A percentile compares a stretch with the other conserved stretches of the same genome.
Conservation (phyloP, 148 eudicot species). For the Arbutus unedo region DNA sequence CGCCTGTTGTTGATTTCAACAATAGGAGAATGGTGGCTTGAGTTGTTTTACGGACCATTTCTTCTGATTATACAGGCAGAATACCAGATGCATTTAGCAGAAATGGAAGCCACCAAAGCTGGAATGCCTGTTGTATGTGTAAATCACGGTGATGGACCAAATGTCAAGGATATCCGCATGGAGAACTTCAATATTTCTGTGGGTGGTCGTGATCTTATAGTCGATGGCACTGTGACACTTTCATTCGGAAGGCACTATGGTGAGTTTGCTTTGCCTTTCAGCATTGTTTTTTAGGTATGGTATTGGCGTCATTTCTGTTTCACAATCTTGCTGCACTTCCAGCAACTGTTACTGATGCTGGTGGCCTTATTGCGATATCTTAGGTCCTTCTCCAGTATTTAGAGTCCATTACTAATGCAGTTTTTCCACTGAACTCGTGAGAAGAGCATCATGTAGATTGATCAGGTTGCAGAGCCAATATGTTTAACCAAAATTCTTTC, state of each 20-base stretch:
- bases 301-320: neutral
- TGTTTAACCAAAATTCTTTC: neutral
- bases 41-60: slow-evolving; percentile 9
- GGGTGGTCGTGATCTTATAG: slow-evolving; percentile 95
- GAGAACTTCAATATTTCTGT: slow-evolving; percentile 89
- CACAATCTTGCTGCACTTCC: slow-evolving; percentile 1
- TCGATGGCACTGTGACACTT: slow-evolving; percentile 79
- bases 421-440: neutral
- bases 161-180: slow-evolving; percentile 84
- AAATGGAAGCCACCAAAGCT: slow-evolving; percentile 96
- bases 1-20: neutral
- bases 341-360: neutral
- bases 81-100: slow-evolving; percentile 76
- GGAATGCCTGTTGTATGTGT: slow-evolving; percentile 91
- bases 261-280: slow-evolving; percentile 31
- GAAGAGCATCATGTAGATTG: neutral
- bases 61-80: slow-evolving; percentile 50
- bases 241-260: slow-evolving; percentile 96
- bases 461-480: neutral
- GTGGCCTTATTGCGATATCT: neutral
- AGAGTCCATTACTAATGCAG: neutral
- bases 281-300: neutral
- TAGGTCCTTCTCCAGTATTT: neutral
- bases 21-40: slow-evolving; percentile 1
- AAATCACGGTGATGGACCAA: slow-evolving; percentile 72